phyloP scores from a whole-genome alignment of 2,329 filamentous ascomycete genomes.

The Colletotrichum lentis region DNA sequence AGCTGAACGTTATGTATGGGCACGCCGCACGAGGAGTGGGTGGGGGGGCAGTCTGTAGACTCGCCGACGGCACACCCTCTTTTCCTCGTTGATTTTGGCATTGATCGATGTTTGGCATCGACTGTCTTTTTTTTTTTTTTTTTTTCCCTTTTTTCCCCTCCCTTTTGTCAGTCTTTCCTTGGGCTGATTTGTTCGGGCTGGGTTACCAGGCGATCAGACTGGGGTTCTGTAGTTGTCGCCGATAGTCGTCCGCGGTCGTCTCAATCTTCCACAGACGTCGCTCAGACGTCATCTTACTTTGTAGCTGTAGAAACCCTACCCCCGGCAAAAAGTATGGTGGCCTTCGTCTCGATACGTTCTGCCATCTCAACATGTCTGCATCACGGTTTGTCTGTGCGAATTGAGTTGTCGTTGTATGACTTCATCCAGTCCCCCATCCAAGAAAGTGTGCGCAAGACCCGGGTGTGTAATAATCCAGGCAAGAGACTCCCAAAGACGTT shows the following conservation, averaged over 20 bases:
- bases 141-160: no score
- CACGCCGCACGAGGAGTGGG: background rate
- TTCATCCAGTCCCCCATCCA: no score
- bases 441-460: background rate
- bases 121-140: background rate
- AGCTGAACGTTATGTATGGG: background rate
- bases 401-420: background rate
- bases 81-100: background rate
- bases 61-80: background rate
- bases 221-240: no score
- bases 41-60: background rate
- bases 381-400: background rate
- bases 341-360: background rate
- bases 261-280: background rate
- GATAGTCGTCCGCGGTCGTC: background rate
- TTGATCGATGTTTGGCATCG: background rate
- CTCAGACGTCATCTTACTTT: background rate
- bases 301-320: no score
- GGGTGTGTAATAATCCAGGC: no score
- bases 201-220: no score
- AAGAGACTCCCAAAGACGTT: background rate
- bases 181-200: no score
- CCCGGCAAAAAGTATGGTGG: no score
- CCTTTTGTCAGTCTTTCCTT: no score
- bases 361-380: background rate